Base-by-base conservation (phyloP, 768 basidiomycete species). In the Boletus subcaerulescens region DNA sequence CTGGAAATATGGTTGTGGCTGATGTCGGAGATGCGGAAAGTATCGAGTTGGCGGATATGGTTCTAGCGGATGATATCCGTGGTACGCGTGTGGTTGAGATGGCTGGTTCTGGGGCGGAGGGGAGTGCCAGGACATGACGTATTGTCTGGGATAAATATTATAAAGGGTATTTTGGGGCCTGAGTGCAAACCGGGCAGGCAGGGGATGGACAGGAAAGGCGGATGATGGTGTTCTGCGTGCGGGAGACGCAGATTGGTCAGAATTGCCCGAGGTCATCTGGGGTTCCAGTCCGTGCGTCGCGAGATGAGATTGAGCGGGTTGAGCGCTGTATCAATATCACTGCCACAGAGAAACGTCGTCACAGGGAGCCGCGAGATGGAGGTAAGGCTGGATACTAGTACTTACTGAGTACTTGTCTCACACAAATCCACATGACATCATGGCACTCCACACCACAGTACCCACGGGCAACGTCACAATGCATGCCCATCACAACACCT, bases 61-160 rank as follows among this genome's bases (percentile, higher is more conserved):
- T 46, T 78, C 80, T 32, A 63, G 58, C 20, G 49, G 50, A 44
- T 70, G 57, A 58, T 74, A 77, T 31, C 67, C 57, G 39, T 72
- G 76, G 53, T 71, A 71, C 43, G 74, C 56, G 51, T 77, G 56
- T 3, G 56, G 52, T 26, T 62, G 66, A 29, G 55, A 78, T 6
- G 63, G 65, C 56, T 77, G 65, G 32, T 53, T 71, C 52, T 52
- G 53, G 42, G 54, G 54, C 7, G 24, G 44, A 50, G 72, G 68
- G 22, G 74, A 72, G 60, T 76, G 79, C 3, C 74, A 56, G 60
- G 80, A 69, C 67, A 80, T 71, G 62, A 74, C 66, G 71, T 83
- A 83, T 68, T 75, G 80, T 51, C 76, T 75, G 26, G 72, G 63
- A 55, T 76, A 79, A 60, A 62, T 63, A 26, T 63, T 42, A 20